These are phyloP conservation scores for Hanseniaspora valbyensis DNA, from an alignment of 805 yeast genomes.

Conservation along the genomic window DNA sequence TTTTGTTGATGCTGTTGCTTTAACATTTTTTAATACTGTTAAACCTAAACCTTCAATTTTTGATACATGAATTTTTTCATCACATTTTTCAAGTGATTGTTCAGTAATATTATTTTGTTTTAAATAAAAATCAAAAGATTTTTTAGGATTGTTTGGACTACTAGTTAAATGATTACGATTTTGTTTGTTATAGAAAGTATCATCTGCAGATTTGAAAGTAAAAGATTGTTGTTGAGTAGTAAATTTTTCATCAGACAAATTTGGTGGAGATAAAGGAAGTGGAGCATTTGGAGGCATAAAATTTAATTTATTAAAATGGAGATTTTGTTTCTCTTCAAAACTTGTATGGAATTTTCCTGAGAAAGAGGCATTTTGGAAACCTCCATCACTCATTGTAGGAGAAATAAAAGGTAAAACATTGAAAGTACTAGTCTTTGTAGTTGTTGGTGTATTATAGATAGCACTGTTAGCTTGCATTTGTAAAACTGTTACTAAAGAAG, in stretches of 20 bases:
- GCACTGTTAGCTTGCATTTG: neutral
- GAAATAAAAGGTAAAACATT: neutral
- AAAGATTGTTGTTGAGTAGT: neutral
- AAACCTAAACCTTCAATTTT: too few relatives aligned
- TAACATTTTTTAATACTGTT: too few relatives aligned
- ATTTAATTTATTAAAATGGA: neutral
- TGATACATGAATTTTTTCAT: neutral
- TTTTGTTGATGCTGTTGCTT: too few relatives aligned
- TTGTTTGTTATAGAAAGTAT: neutral
- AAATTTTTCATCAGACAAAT: neutral
- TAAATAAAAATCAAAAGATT: neutral
- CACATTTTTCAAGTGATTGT: neutral
- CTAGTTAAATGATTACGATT: neutral
- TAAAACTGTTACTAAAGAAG: conserved; percentile 3
- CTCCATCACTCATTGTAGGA: conserved; percentile 10
- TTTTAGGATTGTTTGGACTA: neutral
- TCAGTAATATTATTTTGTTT: neutral
- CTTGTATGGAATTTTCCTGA: neutral
- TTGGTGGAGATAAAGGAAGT: conserved; percentile 7
- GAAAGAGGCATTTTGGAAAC: neutral
- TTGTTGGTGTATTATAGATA: neutral
- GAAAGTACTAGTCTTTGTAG: neutral
- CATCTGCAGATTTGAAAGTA: neutral
- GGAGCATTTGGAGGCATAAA: neutral
- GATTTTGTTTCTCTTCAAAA: neutral